phyloP scores from a whole-genome alignment of 148 eudicot species.

The Oxyria digyna region DNA sequence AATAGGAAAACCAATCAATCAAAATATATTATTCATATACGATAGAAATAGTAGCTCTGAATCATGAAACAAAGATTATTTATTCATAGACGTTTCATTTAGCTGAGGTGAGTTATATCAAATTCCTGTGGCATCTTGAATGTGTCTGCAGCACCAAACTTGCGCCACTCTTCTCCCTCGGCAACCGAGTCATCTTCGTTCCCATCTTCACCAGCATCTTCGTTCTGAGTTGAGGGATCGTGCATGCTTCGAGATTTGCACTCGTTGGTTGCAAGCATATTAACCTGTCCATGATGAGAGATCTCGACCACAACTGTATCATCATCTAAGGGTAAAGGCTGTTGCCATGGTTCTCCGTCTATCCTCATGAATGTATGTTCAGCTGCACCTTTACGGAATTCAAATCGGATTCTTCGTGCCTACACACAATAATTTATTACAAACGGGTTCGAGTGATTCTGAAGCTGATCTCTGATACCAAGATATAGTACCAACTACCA shows the following conservation, averaged over 20 bases:
- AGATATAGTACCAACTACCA: too few relatives aligned
- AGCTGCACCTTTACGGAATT: slow-evolving; percentile 70
- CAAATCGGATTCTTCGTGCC: slow-evolving; percentile 65
- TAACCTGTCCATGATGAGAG: slow-evolving; percentile 69
- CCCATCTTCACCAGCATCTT: slow-evolving; percentile 22
- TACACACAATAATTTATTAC: background rate
- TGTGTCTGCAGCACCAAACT: slow-evolving; percentile 90
- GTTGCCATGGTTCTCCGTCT: slow-evolving; percentile 98
- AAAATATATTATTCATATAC: background rate
- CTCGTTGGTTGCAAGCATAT: slow-evolving; percentile 66
- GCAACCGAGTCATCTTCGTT: slow-evolving; percentile 36
- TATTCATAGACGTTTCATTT: slow-evolving; percentile 4
- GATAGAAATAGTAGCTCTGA: background rate
- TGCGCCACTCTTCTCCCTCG: slow-evolving; percentile 56
- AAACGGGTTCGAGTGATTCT: too few relatives aligned
- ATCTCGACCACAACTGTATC: slow-evolving; percentile 78
- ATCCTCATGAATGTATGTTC: slow-evolving; percentile 80
- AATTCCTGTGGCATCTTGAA: slow-evolving; percentile 69
- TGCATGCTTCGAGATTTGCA: slow-evolving; percentile 46
- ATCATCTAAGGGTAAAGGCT: slow-evolving; percentile 66
- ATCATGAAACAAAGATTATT: background rate
- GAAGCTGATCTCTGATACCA: too few relatives aligned
- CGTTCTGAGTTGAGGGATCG: slow-evolving; percentile 25
- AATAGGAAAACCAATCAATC: background rate
- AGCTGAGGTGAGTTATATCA: slow-evolving; percentile 67